Base-by-base conservation (phyloP, 2,329 filamentous ascomycete species). In the Monilinia vaccinii-corymbosi region DNA sequence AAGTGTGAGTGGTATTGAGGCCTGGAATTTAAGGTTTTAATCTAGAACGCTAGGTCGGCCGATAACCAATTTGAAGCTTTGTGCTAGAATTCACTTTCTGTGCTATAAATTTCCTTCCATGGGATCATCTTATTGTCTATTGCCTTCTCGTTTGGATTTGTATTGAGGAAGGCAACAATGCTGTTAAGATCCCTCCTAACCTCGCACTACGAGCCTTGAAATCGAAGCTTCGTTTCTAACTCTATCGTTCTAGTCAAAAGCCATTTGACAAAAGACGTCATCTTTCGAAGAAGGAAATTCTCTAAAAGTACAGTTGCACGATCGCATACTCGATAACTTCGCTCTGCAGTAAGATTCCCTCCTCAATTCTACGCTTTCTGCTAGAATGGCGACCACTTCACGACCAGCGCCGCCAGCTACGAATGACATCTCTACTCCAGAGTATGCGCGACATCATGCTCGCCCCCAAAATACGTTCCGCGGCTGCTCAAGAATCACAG, bases 401-500 rank as follows among this genome's bases (percentile, higher is more conserved):
- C 55, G 46, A 58, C 47, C 56, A 44, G 38, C 42, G 10, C 38
- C 42, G 56, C 49, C 62, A 36, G 21, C 68, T 67, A 65, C 65
- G 63, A 47, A 67, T 65, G 56, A 61, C 64, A 47, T 56, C 42
- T 47, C 62, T 64, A 23, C 58, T 58, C 40, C 40, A 46, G 47
- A 69, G 63, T 56, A 67, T 63, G 51, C 64, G 60, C 34, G 61
- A 52, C 60, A 67, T 63, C 60, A 65, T 53, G 47, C 52, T 42
- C 51, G 51, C n/a, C 25, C 58, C 14, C 58, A 60, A 46, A 56
- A 32, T 21, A 32, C 42, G 3, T 99, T 95, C 73, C 79, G 80
- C 57, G 94, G 94, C 63, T 97, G 93, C 78, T 94, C 91, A 52
- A 84, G 83, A 69, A 91, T 95, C 66, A 77, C 78, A 67, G 87